These are phyloP conservation scores for Madurella fahalii DNA, from an alignment of 2,329 filamentous ascomycete species.

Conservation along the genomic window DNA sequence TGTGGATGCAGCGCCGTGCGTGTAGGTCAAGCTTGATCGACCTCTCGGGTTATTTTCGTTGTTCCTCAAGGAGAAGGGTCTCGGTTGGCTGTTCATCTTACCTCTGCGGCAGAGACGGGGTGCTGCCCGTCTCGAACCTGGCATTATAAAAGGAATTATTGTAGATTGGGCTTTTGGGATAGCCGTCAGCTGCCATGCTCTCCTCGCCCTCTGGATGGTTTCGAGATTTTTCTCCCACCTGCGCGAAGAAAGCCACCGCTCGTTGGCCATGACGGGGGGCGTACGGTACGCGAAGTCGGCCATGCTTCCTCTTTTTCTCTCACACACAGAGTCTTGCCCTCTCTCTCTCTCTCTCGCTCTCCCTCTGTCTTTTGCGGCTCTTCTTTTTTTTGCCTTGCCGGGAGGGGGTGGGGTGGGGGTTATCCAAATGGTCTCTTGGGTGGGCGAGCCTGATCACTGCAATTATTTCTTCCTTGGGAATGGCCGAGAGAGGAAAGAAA, in stretches of 20 bases:
- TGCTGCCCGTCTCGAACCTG: constrained; percentile 32
- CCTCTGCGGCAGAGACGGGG: constrained; percentile 30
- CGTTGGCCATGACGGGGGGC: constrained; percentile 42
- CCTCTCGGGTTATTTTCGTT: constrained; percentile 25
- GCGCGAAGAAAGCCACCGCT: constrained; percentile 48
- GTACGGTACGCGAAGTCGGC: constrained; percentile 46
- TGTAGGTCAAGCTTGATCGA: constrained; percentile 42
- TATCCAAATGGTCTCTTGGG: constrained; percentile 10
- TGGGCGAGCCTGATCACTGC: constrained; percentile 10
- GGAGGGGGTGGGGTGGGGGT: neutral
- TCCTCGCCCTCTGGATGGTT: constrained; percentile 15
- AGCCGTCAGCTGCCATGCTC: constrained; percentile 21
- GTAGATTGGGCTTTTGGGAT: constrained; percentile 32
- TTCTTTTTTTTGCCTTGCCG: constrained; percentile 8
- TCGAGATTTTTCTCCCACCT: constrained; percentile 43
- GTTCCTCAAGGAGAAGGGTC: constrained; percentile 19
- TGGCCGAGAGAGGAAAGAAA: constrained; percentile 8
- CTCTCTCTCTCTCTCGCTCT: constrained; percentile 5
- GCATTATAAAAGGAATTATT: constrained; percentile 32
- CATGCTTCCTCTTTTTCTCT: constrained; percentile 22
- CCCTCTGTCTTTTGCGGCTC: neutral
- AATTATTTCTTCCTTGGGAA: constrained; percentile 6
- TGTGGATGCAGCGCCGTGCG: constrained; percentile 33
- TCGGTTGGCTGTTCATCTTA: constrained; percentile 26
- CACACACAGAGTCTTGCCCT: no score